Base-by-base conservation (phyloP, 2,329 filamentous ascomycete genomes). In the Orbilia blumenaviensis region DNA sequence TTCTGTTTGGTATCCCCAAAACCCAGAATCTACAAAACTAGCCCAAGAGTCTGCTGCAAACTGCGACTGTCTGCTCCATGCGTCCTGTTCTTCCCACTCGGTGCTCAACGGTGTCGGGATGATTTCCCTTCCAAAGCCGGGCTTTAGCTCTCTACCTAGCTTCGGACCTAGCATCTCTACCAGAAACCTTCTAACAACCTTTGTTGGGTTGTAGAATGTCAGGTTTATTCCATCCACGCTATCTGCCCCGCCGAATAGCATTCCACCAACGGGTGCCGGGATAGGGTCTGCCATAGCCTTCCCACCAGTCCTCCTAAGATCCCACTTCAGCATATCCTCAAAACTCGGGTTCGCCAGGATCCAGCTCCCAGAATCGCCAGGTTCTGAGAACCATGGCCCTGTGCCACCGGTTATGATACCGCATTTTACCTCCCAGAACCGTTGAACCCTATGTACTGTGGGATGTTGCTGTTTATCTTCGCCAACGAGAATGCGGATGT, bases 231-330 rank as follows among this genome's bases (percentile, higher is more conserved):
- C 73, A 29, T 77, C 73, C n/a, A 77, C 73, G 38, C 73, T 77
- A 27, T 77, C 73, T 14, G 73, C 73, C 14, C 73, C 73, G 4
- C 48, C 73, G 34, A 77, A 77, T 32, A 77, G 29, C 60, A 77
- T 66, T 2, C 73, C 73, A 1, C 64, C 73, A 0, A 77, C 73
- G 1, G 73, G 73, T 1, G 73, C 73, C n/a, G 66, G 41, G 9
- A 77, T 66, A 0, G 73, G 73, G 41, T 69, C 73, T 2, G 44
- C 29, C 1, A 41, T 34, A 2, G 1, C 10, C 14, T 42, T 27
- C n/a, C 42, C 58, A 32, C 44, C 62, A 16, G 27, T 36, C 4
- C 71, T 29, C 18, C 71, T 21, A 32, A 75, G 12, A 54, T 77
- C 73, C 66, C 66, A 77, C 10, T 25, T 52, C 5, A 62, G 9